Base-by-base conservation (phyloP, 768 basidiomycete genomes). In the Bullera alba region DNA sequence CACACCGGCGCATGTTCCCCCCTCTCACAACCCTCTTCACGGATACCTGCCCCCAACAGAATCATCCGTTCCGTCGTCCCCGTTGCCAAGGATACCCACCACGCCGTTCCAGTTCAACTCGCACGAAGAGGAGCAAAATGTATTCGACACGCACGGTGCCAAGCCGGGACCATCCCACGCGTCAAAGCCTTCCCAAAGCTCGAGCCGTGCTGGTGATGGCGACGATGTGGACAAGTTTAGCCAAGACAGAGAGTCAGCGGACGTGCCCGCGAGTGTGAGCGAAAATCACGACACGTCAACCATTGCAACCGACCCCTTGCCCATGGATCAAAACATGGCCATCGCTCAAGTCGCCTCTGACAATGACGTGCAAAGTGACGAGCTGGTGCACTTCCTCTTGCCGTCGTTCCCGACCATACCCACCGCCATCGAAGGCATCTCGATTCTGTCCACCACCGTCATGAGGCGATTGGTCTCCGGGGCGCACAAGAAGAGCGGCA, bases 401-500 rank as follows among this genome's bases (percentile, higher is more conserved):
- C 57, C 57, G 17, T 37, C 57, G 10, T 58, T 58, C 32, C 57
- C 57, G 4, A 48, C 57, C 25, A 23, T 35, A 12, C 2, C 50
- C 22, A 27, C 53, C 1, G 26, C 53, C 4, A 23, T 58, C 17
- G 46, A 50, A 10, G 51, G 53, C 3, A 58, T 50, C 15, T 43
- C 50, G 19, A 58, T 58, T 23, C 43, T 58, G 21, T 54, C 53
- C 6, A 48, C 57, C 22, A 54, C 53, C 2, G 53, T 58, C 26
- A 54, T 51, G 0, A 47, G 57, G n/a, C 42, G 49, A 3, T 7
- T 43, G 37, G 12, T 21, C 7, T 7, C 19, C 19, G 19, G 37
- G 10, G 12, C 37, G 19, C 8, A 10, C 32, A 10, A 10, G 10
- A 10, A 8, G 32, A n/a, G 10, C 8, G 21, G 38, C 19, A 19